Evolutionary conservation across 2,329 filamentous ascomycete species (phyloP).

Genomic region (Apiospora hydei): DNA sequence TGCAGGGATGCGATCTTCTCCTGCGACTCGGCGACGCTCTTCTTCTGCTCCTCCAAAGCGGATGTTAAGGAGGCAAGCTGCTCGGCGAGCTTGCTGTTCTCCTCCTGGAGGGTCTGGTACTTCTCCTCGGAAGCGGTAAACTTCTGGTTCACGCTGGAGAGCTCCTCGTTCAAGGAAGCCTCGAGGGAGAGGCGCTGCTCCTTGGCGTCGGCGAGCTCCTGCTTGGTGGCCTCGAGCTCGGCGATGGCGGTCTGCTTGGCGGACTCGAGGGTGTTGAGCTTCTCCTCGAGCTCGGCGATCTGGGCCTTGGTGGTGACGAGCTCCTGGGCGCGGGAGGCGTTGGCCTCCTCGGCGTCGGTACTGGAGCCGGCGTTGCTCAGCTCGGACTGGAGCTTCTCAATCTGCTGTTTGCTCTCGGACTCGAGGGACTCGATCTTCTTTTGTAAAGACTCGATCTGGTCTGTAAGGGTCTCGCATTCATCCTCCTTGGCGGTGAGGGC

Average conservation of each 20-base stretch:
- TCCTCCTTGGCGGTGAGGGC: conserved; percentile 49
- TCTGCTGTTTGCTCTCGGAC: conserved; percentile 43
- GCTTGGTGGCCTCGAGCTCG: conserved; percentile 40
- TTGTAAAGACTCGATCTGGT: conserved; percentile 48
- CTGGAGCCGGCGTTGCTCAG: conserved; percentile 40
- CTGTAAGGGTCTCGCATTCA: conserved; percentile 42
- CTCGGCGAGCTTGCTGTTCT: conserved; percentile 36
- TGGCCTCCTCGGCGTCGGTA: conserved; percentile 36
- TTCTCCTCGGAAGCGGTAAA: conserved; percentile 36
- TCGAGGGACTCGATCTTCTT: conserved; percentile 46
- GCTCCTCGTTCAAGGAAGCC: conserved; percentile 32
- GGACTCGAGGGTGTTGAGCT: conserved; percentile 30
- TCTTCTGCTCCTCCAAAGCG: conserved; percentile 22
- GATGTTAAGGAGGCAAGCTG: conserved; percentile 39
- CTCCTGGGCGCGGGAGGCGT: conserved; percentile 31
- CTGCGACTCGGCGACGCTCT: conserved; percentile 18
- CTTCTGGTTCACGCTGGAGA: conserved; percentile 35
- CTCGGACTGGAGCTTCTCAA: conserved; percentile 45
- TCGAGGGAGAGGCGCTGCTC: conserved; percentile 32
- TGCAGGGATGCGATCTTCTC: conserved; percentile 20
- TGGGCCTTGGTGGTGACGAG: conserved; percentile 27
- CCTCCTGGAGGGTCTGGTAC: conserved; percentile 33
- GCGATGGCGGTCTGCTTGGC: conserved; percentile 37
- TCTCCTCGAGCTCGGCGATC: conserved; percentile 32
- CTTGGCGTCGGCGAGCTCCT: conserved; percentile 30